Conservation (phyloP, 768 basidiomycete species). For the Macrolepiota dolichaula region DNA sequence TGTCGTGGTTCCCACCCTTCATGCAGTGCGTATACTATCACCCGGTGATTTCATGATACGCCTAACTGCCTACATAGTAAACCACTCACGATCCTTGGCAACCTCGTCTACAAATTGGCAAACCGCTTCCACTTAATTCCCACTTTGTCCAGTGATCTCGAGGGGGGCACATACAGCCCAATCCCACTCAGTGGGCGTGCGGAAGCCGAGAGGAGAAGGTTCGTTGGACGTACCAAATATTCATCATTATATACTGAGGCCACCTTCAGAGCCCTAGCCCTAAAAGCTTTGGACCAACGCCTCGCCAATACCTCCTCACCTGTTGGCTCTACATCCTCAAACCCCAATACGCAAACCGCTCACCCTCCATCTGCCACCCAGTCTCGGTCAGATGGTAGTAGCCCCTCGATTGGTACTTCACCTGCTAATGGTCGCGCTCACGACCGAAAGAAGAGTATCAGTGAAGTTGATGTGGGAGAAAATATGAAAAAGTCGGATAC, state of each 20-base stretch:
- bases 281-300: conserved; percentile 95
- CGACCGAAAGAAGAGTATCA: conserved; percentile 28
- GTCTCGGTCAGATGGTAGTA: conserved; percentile 28
- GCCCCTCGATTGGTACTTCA: conserved; percentile 23
- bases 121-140: conserved; percentile 76
- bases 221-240: conserved; percentile 16
- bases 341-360: conserved; percentile 22
- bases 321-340: conserved; percentile 30
- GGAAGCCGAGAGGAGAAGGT: conserved; percentile 96
- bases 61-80: conserved; percentile 41
- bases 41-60: background rate
- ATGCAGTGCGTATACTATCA: conserved; percentile 63
- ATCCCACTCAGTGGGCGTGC: conserved; percentile 88
- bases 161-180: conserved; percentile 67
- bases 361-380: conserved; percentile 28
- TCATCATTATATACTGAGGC: conserved; percentile 9
- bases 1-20: conserved; percentile 96
- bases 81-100: conserved; percentile 66
- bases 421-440: conserved; percentile 16
- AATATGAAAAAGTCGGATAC: conserved; percentile 27
- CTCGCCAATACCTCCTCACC: conserved; percentile 64
- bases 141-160: conserved; percentile 56
- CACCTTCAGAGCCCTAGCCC: conserved; percentile 76
- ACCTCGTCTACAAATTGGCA: conserved; percentile 63
- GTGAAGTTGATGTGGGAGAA: conserved; percentile 33